phyloP scores from a whole-genome alignment of 345 rosid genomes.

The Mallotus nudiflorus region DNA sequence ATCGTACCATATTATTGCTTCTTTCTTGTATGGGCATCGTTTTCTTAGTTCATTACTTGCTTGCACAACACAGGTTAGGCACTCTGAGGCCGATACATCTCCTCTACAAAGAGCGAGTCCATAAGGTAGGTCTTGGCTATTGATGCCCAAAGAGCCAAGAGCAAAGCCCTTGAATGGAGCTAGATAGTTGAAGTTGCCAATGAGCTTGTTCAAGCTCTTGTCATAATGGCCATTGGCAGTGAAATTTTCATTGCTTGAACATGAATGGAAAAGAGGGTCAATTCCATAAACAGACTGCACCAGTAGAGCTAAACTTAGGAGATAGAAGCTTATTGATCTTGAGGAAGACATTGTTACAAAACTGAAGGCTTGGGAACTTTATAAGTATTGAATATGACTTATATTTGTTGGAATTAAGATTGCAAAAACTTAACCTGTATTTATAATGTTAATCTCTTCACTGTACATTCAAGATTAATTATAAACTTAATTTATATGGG shows the following conservation, averaged over 20 bases:
- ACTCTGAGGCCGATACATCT: neutral
- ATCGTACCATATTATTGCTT: slow-evolving; percentile 14
- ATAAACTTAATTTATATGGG: neutral
- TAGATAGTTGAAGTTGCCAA: neutral
- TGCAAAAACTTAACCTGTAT: neutral
- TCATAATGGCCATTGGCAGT: neutral
- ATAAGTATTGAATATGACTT: neutral
- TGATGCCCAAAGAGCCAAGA: slow-evolving; percentile 5
- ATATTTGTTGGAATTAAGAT: neutral
- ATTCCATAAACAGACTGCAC: neutral
- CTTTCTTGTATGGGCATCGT: slow-evolving; percentile 6
- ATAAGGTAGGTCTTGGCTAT: neutral
- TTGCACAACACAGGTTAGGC: slow-evolving; percentile 1
- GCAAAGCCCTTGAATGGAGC: slow-evolving; percentile 5
- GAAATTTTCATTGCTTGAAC: slow-evolving; percentile 1
- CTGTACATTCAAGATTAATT: neutral
- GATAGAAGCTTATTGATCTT: neutral
- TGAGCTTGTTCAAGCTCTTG: neutral
- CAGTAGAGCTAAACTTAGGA: neutral
- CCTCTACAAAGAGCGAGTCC: slow-evolving; percentile 17
- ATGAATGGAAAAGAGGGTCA: neutral
- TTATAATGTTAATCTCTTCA: neutral
- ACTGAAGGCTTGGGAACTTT: no score
- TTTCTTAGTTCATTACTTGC: slow-evolving; percentile 1
- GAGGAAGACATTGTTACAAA: neutral